Conservation (phyloP, 2,329 filamentous ascomycete genomes). For the Sporothrix sp. region DNA sequence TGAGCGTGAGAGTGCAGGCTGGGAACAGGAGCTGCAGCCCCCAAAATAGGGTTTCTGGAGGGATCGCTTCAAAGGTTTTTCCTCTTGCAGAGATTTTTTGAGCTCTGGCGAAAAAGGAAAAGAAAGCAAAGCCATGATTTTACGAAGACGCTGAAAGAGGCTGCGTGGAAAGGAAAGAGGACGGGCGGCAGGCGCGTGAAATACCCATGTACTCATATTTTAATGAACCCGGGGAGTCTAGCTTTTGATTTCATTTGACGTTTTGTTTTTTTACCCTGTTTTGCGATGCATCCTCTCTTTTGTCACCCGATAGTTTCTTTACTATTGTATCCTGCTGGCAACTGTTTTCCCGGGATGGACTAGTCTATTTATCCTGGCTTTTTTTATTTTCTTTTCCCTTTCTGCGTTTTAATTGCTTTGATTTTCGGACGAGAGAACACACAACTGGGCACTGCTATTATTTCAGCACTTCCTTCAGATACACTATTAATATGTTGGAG, state of each 20-base stretch:
- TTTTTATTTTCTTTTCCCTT: neutral
- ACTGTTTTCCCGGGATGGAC: too few relatives aligned
- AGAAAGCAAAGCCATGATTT: too few relatives aligned
- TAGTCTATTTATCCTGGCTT: neutral
- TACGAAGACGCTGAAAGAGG: neutral
- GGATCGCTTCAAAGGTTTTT: too few relatives aligned
- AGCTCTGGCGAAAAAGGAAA: too few relatives aligned
- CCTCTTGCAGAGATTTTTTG: too few relatives aligned
- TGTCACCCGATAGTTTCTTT: neutral
- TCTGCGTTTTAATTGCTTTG: neutral
- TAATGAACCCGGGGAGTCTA: neutral
- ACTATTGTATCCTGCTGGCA: too few relatives aligned
- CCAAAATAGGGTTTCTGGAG: constrained; percentile 5
- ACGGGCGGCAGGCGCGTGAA: neutral
- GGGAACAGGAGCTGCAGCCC: constrained; percentile 24
- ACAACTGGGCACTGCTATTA: neutral
- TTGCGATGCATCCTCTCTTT: neutral
- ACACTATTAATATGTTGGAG: too few relatives aligned
- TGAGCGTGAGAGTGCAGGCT: constrained; percentile 35
- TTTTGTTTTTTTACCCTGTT: neutral
- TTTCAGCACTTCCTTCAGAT: too few relatives aligned
- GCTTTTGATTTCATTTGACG: neutral
- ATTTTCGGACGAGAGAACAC: too few relatives aligned
- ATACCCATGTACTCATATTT: constrained; percentile 10
- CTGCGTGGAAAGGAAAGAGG: neutral